These are phyloP conservation scores for Linderniella brevidens DNA, from an alignment of 257 asterid species.

Conservation along the genomic window DNA sequence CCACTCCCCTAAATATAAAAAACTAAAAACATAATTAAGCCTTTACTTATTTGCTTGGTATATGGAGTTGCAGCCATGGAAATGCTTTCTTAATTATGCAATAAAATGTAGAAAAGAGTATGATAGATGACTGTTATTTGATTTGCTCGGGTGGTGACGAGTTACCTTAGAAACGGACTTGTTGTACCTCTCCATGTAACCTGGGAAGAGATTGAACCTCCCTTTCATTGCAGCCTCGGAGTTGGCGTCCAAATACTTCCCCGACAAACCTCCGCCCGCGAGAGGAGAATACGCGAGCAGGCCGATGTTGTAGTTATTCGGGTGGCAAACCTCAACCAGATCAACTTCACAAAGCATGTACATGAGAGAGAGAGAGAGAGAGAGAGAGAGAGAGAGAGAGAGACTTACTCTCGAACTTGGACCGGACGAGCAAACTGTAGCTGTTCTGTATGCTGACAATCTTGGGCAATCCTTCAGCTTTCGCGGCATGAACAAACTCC, in stretches of 20 bases:
- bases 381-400: no score
- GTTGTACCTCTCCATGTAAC: slow-evolving; percentile 89
- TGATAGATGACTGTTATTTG: background rate
- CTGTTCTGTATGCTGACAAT: slow-evolving; percentile 81
- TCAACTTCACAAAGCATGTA: slow-evolving; percentile 75
- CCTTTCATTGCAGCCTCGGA: slow-evolving; percentile 72
- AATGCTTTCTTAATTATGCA: no score
- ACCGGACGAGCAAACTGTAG: slow-evolving; percentile 73
- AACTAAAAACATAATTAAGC: no score
- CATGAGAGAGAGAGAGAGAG: no score
- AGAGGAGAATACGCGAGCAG: slow-evolving; percentile 89
- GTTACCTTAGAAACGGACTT: slow-evolving; percentile 52
- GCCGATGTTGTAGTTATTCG: slow-evolving; percentile 73
- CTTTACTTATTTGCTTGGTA: no score
- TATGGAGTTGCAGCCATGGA: no score
- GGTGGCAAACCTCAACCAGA: slow-evolving; percentile 87
- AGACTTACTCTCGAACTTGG: slow-evolving; percentile 70
- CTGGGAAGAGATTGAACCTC: slow-evolving; percentile 66
- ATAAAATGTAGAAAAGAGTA: no score
- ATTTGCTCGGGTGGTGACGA: background rate
- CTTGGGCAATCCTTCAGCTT: slow-evolving; percentile 75
- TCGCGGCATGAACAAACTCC: slow-evolving; percentile 89
- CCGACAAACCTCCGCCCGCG: slow-evolving; percentile 66
- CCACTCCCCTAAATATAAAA: no score
- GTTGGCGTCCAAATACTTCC: slow-evolving; percentile 55